These are phyloP conservation scores for Eucalyptus regnans DNA, from an alignment of 345 rosid species.

Conservation along the genomic window DNA sequence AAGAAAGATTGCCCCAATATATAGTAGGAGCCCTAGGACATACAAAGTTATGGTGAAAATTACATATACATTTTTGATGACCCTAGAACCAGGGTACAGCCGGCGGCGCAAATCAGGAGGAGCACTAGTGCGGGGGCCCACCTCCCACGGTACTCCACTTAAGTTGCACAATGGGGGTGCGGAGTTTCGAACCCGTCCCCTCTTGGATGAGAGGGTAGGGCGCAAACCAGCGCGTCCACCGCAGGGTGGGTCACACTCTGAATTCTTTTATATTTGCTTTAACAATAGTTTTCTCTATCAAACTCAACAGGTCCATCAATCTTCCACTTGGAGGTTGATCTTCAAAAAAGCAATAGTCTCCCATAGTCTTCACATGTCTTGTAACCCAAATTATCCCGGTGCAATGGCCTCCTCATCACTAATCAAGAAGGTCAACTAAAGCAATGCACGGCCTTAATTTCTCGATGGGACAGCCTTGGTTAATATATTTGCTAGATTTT, in stretches of 20 bases:
- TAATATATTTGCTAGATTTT: not conserved
- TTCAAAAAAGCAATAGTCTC: not conserved
- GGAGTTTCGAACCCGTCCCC: too few relatives aligned
- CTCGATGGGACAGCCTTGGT: not conserved
- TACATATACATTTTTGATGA: not conserved
- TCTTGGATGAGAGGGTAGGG: too few relatives aligned
- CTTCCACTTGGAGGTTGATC: not conserved
- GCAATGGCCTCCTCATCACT: not conserved
- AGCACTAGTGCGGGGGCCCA: too few relatives aligned
- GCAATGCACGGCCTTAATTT: not conserved
- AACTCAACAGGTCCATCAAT: not conserved
- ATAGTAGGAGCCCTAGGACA: not conserved
- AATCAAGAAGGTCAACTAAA: not conserved
- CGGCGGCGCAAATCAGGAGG: too few relatives aligned
- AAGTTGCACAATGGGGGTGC: too few relatives aligned
- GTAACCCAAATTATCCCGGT: not conserved
- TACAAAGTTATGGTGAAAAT: not conserved
- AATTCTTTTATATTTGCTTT: not conserved
- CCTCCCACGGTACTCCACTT: too few relatives aligned
- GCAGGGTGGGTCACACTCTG: not conserved
- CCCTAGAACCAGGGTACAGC: too few relatives aligned
- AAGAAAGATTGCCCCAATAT: not conserved
- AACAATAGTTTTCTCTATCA: accelerated
- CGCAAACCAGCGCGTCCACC: too few relatives aligned
- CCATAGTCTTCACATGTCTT: not conserved